Percentiles rank a stretch among this genome's conserved stretches.
Conservation (phyloP, 169 alveolate genomes). For the Cryptosporidium xiaoi region DNA sequence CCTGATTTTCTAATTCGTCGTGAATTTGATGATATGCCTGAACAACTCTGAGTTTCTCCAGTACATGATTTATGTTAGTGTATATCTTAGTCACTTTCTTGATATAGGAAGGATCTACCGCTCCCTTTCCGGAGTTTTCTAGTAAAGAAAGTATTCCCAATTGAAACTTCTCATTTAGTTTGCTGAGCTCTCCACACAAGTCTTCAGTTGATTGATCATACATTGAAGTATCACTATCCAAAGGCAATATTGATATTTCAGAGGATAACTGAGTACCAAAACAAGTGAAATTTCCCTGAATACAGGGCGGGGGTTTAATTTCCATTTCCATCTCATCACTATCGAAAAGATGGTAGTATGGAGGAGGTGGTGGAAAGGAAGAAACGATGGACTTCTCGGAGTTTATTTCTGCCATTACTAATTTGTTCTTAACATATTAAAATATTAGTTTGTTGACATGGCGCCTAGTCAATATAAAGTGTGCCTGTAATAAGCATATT, state of each 20-base stretch:
- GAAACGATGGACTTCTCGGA: constrained; percentile 21
- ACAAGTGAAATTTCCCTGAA: constrained; percentile 61
- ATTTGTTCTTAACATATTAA: not conserved
- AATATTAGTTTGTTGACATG: not conserved
- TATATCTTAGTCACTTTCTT: constrained; percentile 49
- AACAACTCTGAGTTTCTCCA: constrained; percentile 52
- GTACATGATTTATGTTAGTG: constrained; percentile 45
- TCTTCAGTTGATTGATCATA: constrained; percentile 28
- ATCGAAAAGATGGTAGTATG: constrained; percentile 55
- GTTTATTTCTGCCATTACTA: not conserved
- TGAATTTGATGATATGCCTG: constrained; percentile 50
- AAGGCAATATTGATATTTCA: constrained; percentile 43
- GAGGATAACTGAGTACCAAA: constrained; percentile 69
- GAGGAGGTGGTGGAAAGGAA: constrained; percentile 73
- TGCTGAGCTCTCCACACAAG: constrained; percentile 20
- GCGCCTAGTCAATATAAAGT: constrained; percentile 37
- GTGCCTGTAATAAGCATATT: constrained; percentile 30
- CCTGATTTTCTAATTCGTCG: constrained; percentile 42
- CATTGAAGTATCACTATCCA: constrained; percentile 54
- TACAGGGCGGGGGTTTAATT: constrained; percentile 69
- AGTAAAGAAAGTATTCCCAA: constrained; percentile 21
- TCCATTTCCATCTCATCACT: constrained; percentile 5
- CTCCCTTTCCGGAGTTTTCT: constrained; percentile 51
- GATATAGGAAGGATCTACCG: constrained; percentile 13
- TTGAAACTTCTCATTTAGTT: constrained; percentile 32